A percentile compares a stretch with the other conserved stretches of the same genome.
Conservation (phyloP, 2,329 filamentous ascomycete species). For the Zasmidium angulare region DNA sequence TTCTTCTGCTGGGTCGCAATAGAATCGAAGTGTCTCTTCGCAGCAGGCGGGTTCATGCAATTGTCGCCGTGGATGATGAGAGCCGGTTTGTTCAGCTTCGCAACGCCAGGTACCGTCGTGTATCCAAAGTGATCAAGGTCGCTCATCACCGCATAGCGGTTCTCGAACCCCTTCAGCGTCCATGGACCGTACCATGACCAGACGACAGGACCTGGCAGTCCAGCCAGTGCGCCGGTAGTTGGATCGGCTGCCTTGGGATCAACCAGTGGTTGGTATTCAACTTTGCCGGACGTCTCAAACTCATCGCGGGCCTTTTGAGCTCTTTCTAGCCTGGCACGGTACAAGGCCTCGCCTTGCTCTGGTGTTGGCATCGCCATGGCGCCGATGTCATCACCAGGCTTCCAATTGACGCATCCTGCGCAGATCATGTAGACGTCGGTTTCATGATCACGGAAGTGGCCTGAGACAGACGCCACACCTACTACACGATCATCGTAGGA, state of each 20-base stretch:
- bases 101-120: conserved; percentile 3
- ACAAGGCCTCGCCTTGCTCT: conserved; percentile 4
- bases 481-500: conserved; percentile 6
- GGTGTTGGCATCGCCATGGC: conserved; percentile 7
- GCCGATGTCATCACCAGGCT: conserved; percentile 3
- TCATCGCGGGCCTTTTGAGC: neutral
- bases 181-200: conserved; percentile 7
- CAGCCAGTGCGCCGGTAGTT: conserved; percentile 1
- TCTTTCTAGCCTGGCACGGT: neutral
- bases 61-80: conserved; percentile 7
- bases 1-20: conserved; percentile 4
- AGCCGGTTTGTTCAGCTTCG: conserved; percentile 5
- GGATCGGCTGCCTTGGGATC: conserved; percentile 5
- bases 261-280: conserved; percentile 6
- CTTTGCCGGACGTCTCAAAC: neutral
- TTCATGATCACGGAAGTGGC: conserved; percentile 7
- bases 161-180: conserved; percentile 9
- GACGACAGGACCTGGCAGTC: conserved; percentile 3
- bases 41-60: conserved; percentile 6
- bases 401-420: conserved; percentile 6
- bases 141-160: conserved; percentile 7
- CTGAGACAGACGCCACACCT: conserved; percentile 5
- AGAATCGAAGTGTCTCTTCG: conserved; percentile 8
- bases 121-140: conserved; percentile 6
- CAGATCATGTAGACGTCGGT: conserved; percentile 10